Conservation (phyloP, 2,329 filamentous ascomycete genomes). For the Fragosphaeria purpurea region DNA sequence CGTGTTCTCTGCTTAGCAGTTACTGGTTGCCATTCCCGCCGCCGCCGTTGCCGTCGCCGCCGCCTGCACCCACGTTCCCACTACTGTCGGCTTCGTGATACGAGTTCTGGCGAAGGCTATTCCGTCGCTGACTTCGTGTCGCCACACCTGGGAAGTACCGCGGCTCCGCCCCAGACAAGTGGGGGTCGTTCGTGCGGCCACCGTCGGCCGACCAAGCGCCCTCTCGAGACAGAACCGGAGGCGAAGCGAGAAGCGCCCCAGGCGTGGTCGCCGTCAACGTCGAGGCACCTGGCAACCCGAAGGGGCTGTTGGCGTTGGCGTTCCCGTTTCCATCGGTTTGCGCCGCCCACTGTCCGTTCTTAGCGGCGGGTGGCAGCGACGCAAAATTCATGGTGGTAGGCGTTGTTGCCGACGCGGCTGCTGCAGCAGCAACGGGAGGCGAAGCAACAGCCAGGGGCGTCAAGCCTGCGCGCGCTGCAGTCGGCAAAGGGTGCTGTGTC, state of each 20-base stretch:
- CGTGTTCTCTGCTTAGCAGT: no score
- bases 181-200: constrained; percentile 22
- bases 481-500: constrained; percentile 1
- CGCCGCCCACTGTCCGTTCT: no score
- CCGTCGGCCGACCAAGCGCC: constrained; percentile 23
- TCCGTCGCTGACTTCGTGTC: constrained; percentile 36
- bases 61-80: no score
- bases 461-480: neutral
- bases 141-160: constrained; percentile 64
- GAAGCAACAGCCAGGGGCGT: no score
- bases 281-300: constrained; percentile 10
- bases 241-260: constrained; percentile 3
- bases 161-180: constrained; percentile 52
- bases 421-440: no score
- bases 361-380: no score
- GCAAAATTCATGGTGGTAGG: no score
- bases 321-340: no score
- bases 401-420: no score
- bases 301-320: constrained; percentile 8
- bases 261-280: constrained; percentile 5
- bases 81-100: constrained; percentile 26
- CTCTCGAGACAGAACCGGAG: constrained; percentile 16
- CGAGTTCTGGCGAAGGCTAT: constrained; percentile 30
- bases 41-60: neutral
- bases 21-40: no score